Evolutionary conservation across 2,329 filamentous ascomycete genomes (phyloP), one percentile per base, ranked within the genome.

Genomic region (Trichoderma harzianum): DNA sequence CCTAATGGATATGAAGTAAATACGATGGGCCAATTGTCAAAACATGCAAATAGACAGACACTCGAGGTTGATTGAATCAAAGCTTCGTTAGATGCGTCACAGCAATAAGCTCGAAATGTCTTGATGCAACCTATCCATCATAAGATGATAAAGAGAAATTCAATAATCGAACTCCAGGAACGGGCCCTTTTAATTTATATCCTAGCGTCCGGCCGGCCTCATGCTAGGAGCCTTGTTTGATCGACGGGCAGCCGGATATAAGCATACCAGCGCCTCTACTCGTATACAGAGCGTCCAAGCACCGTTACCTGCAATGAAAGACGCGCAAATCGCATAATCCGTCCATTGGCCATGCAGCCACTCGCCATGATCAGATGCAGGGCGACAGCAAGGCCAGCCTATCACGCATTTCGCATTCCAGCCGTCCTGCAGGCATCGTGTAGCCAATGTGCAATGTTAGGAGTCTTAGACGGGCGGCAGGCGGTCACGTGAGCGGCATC

Each of bases 401-500:
- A 69, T 62, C 67, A 62, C 21, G 47, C 26, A 57, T 26, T 18
- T 63, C 58, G 68, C 32, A 61, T 30, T 53, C 55, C 43, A 60
- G 55, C 61, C 21, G 36, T 21, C 30, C n/a, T 51, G 69, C 34
- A 43, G 64, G 11, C 43, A 57, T 28, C 66, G 57, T 60, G 16
- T 32, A 60, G 55, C 55, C 55, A 58, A 58, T 58, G 16, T 21
- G 55, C 24, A 58, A 18, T 11, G 34, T 36, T 36, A 12, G 14
- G 14, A 16, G 21, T 36, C n/a, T 28, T 39, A 39, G 3, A 39
- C 3, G 18, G 57, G 7, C 47, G 26, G 24, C 34, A 24, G 21
- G 16, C 12, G 8, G 34, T 70, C 66, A 72, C 70, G 66, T 73
- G 72, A 69, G 32, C 21, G 24, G 24, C 24, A 21, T 57, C 53